phyloP scores from a whole-genome alignment of 164 flowering plant genomes.

The Santalum album region DNA sequence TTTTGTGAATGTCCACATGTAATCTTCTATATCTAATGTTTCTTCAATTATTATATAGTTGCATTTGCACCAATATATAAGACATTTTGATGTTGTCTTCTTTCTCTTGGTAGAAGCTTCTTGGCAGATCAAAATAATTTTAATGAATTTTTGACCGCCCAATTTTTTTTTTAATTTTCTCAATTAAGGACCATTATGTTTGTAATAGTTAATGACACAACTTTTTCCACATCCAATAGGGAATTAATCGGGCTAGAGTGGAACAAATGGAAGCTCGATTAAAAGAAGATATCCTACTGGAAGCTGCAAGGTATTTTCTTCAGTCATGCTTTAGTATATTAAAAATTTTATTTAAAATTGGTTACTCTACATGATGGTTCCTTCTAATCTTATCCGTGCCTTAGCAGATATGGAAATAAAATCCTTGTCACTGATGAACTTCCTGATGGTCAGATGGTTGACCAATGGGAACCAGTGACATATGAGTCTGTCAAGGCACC shows the following conservation, averaged over 20 bases:
- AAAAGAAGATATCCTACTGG: conserved; percentile 74
- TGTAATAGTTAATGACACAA: not conserved
- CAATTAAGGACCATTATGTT: not conserved
- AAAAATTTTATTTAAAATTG: no score
- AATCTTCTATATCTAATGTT: not conserved
- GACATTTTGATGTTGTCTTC: no score
- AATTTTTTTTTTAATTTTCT: no score
- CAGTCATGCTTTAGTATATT: not conserved
- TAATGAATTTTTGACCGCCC: no score
- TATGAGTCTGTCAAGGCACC: conserved; percentile 79
- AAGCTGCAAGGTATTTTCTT: conserved; percentile 66
- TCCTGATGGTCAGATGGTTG: conserved; percentile 98
- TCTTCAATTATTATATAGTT: no score
- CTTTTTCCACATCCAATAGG: conserved; percentile 31
- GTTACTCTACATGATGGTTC: conserved; percentile 14
- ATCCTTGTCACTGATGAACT: conserved; percentile 99
- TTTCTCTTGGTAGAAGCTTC: no score
- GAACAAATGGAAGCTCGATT: conserved; percentile 95
- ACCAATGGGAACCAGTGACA: conserved; percentile 94
- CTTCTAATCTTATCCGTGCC: conserved; percentile 21
- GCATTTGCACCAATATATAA: no score
- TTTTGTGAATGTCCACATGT: not conserved
- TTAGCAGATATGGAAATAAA: conserved; percentile 90
- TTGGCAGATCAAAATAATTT: no score
- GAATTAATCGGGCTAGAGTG: conserved; percentile 83